These are phyloP conservation scores for Trichophyton equinum DNA, from an alignment of 2,329 filamentous ascomycete species.

Conservation along the genomic window DNA sequence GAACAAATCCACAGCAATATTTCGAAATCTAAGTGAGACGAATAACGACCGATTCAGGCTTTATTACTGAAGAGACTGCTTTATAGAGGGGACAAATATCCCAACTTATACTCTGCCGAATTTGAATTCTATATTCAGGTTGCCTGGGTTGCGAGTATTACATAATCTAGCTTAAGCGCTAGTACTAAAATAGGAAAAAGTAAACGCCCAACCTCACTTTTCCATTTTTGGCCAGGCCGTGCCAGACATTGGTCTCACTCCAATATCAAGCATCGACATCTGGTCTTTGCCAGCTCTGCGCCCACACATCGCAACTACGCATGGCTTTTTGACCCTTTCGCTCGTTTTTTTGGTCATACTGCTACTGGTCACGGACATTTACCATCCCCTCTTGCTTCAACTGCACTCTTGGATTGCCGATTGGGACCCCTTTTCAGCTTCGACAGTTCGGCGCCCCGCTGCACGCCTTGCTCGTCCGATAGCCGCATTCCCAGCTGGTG, in stretches of 20 bases:
- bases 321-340: background rate
- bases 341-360: background rate
- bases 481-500: background rate
- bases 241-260: background rate
- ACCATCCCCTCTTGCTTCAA: background rate
- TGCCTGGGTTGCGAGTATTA: background rate
- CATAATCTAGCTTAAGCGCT: background rate
- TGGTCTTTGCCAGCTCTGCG: background rate
- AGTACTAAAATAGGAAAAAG: background rate
- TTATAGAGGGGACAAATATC: background rate
- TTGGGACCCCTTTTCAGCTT: background rate
- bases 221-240: background rate
- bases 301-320: background rate
- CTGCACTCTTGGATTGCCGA: background rate
- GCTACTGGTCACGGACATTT: too few relatives aligned
- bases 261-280: background rate
- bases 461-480: background rate
- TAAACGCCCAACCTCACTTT: constrained; percentile 4
- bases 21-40: too few relatives aligned
- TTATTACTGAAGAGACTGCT: background rate
- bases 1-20: too few relatives aligned
- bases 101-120: background rate
- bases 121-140: background rate
- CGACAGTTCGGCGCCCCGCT: background rate
- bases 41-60: background rate